Evolutionary conservation across 352 stramenopile species (phyloP), one percentile per base, ranked within the genome.

Genomic region (Pelagophyceae sp.): DNA sequence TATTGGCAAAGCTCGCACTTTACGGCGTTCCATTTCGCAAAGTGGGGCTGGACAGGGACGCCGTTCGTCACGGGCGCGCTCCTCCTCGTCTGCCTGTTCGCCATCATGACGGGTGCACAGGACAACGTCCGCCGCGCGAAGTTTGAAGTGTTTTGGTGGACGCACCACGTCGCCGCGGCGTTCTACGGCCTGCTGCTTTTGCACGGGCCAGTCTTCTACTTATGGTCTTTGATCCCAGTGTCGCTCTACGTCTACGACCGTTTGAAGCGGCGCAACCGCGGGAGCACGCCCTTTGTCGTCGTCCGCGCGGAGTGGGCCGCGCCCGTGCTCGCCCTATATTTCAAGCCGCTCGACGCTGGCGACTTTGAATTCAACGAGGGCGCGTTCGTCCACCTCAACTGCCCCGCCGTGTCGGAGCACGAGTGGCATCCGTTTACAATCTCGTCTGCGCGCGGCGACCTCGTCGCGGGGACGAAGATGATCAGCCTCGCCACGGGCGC

Each of bases 371-470:
- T 86, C 63, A 79, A 82, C 71, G 82, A 86, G 76, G 82, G 82
- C 11, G 80, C 86, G 54, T 86, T 86, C 76, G 38, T 86, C 0
- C 84, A 85, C 38, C 70, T 87, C 5, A 83, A 82, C 72, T 82
- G 72, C 29, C 83, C 83, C 23, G 70, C 38, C 27, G 72, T 87
- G 31, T 79, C 70, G 1, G 23, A n/a, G 6, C 69, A 75, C 38
- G 81, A 85, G 77, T 87, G 82, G 82, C 83, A 87, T 67, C 83
- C 83, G 0, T 87, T 87, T 69, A 85, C 83, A 20, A 87, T 87
- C 72, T 80, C 75, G 32, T 82, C 69, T 0, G 80, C 82, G 3
- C 64, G 63, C 35, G 79, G 81, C 54, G 83, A 87, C 69, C 69
- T 85, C 0, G 70, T 75, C 37, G 33, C 38, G 29, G 72, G 72